Evolutionary conservation across 2,329 filamentous ascomycete species (phyloP).

Genomic region (Ceratocystis ficicola): DNA sequence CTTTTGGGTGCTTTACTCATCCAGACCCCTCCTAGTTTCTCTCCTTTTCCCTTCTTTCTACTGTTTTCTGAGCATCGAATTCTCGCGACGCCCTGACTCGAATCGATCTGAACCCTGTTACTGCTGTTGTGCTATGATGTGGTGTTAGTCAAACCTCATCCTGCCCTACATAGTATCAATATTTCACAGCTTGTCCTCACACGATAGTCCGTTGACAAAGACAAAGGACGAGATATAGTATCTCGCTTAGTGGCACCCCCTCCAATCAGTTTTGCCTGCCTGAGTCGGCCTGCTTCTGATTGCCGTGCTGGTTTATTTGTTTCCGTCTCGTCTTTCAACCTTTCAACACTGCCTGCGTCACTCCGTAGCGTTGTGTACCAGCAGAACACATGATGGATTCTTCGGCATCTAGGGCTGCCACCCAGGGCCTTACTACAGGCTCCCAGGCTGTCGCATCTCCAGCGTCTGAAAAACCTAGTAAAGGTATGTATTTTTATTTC

Average conservation of each 20-base stretch:
- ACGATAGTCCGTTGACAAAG: background rate
- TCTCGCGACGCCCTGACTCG: background rate
- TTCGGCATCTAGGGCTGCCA: background rate
- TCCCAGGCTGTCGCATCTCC: conserved; percentile 10
- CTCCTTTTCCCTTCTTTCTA: background rate
- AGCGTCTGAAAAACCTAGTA: conserved; percentile 19
- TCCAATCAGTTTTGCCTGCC: background rate
- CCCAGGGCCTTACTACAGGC: conserved; percentile 15
- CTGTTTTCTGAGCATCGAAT: background rate
- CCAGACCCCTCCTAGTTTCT: background rate
- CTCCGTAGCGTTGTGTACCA: background rate
- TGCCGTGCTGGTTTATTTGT: background rate
- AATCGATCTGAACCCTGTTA: background rate
- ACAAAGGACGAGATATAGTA: background rate
- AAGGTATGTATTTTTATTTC: conserved; percentile 16
- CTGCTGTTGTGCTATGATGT: conserved; percentile 1
- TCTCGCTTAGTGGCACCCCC: background rate
- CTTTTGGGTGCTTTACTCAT: background rate
- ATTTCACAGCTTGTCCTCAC: background rate
- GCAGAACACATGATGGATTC: background rate
- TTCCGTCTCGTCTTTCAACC: background rate
- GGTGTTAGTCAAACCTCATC: conserved; percentile 1
- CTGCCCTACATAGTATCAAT: background rate
- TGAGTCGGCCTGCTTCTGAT: background rate
- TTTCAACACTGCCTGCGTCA: background rate